Evolutionary conservation across 1,139 yeast genomes (phyloP).

Genomic region (Yamadazyma atmosphaerica): DNA sequence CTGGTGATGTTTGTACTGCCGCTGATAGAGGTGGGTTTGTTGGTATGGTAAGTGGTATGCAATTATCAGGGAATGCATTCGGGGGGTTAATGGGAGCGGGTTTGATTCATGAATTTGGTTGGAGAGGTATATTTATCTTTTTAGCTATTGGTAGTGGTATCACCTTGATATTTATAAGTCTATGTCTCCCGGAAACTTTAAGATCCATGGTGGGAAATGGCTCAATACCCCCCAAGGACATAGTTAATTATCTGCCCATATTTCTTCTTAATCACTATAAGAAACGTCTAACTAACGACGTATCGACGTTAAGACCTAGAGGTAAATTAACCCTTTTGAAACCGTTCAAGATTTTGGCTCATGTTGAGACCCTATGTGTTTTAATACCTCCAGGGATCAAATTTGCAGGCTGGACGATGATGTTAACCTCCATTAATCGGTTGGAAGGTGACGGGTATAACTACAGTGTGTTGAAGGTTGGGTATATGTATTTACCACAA

Average conservation of each 20-base stretch:
- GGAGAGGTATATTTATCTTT: slow-evolving; percentile 42
- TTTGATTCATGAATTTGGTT: slow-evolving; percentile 27
- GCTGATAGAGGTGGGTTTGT: slow-evolving; percentile 42
- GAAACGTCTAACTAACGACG: slow-evolving; percentile 27
- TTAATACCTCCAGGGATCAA: slow-evolving; percentile 35
- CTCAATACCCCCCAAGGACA: slow-evolving; percentile 25
- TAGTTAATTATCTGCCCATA: slow-evolving; percentile 24
- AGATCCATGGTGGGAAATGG: slow-evolving; percentile 42
- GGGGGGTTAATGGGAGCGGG: slow-evolving; percentile 44
- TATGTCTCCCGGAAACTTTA: slow-evolving; percentile 37
- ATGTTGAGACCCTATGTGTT: slow-evolving; percentile 23
- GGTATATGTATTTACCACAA: slow-evolving; percentile 40
- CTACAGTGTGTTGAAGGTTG: slow-evolving; percentile 37
- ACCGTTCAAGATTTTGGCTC: slow-evolving; percentile 30
- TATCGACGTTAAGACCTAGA: slow-evolving; percentile 22
- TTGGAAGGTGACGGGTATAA: slow-evolving; percentile 31
- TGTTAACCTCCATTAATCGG: slow-evolving; percentile 31
- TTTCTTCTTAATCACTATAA: slow-evolving; percentile 25
- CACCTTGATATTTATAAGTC: slow-evolving; percentile 23
- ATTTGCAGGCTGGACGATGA: slow-evolving; percentile 41
- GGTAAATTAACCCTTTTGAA: slow-evolving; percentile 24
- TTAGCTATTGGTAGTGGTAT: slow-evolving; percentile 39
- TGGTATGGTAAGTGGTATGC: slow-evolving; percentile 36
- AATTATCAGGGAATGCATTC: slow-evolving; percentile 39
- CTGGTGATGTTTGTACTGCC: slow-evolving; percentile 42